Conservation (phyloP, 2,329 filamentous ascomycete genomes). For the Pyrenochaeta sp. region DNA sequence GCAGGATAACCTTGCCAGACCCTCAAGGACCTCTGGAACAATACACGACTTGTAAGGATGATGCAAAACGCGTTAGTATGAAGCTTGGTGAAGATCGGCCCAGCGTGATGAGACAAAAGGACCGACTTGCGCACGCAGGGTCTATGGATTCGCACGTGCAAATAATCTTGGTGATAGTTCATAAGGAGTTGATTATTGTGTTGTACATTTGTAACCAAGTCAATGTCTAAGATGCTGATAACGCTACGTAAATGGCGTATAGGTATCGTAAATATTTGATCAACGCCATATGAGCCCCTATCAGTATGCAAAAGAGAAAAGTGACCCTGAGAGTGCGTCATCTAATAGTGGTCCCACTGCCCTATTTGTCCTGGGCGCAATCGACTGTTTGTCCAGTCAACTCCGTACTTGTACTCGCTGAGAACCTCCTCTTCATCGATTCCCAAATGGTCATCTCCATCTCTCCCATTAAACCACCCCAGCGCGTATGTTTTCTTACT, state of each 20-base stretch:
- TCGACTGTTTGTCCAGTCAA: slow-evolving; percentile 46
- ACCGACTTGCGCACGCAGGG: background rate
- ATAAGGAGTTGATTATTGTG: background rate
- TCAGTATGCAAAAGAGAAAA: background rate
- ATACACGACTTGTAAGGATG: no score
- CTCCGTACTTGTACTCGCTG: slow-evolving; percentile 71
- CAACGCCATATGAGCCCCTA: background rate
- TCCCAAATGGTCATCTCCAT: slow-evolving; percentile 77
- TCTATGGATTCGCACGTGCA: background rate
- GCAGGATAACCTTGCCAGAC: no score
- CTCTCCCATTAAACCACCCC: slow-evolving; percentile 78
- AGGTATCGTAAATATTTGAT: slow-evolving; percentile 6
- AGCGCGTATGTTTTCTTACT: slow-evolving; percentile 76
- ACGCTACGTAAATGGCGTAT: background rate
- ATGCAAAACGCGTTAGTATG: background rate
- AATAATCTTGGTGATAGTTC: background rate
- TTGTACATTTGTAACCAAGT: background rate
- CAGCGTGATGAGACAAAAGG: background rate
- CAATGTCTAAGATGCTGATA: background rate
- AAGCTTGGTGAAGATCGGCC: background rate
- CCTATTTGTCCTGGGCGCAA: slow-evolving; percentile 43
- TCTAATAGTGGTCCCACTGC: slow-evolving; percentile 31
- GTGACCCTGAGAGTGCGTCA: background rate
- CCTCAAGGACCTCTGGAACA: no score
- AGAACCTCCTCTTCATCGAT: slow-evolving; percentile 79